These are phyloP conservation scores for Erysiphe neolycopersici DNA, from an alignment of 2,329 filamentous ascomycete genomes.

Conservation along the genomic window DNA sequence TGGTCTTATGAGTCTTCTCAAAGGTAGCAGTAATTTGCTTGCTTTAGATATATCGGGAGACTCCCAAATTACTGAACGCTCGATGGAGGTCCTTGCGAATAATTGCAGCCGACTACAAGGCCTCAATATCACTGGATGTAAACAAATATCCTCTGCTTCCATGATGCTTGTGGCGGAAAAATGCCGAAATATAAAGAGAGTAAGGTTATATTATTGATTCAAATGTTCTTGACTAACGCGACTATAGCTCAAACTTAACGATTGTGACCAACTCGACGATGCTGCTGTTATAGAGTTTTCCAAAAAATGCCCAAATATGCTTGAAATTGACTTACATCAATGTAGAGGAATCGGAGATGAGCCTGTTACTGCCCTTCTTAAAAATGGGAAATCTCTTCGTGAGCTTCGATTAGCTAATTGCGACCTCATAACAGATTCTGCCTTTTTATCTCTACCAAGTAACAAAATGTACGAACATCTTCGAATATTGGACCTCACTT, in stretches of 20 bases:
- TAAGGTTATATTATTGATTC: constrained; percentile 17
- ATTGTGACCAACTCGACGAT: constrained; percentile 65
- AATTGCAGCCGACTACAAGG: constrained; percentile 74
- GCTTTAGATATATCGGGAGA: constrained; percentile 76
- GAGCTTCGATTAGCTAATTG: constrained; percentile 76
- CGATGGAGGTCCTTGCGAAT: constrained; percentile 49
- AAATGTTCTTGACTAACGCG: constrained; percentile 3
- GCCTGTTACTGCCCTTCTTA: constrained; percentile 57
- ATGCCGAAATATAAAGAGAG: constrained; percentile 68
- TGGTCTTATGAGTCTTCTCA: constrained; percentile 54
- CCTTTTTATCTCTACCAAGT: constrained; percentile 53
- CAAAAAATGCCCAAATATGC: constrained; percentile 64
- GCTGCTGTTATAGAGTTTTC: constrained; percentile 65
- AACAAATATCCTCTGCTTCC: constrained; percentile 62
- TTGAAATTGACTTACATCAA: constrained; percentile 86
- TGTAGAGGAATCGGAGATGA: constrained; percentile 59
- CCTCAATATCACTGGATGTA: constrained; percentile 73
- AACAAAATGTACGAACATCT: constrained; percentile 57
- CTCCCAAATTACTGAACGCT: constrained; percentile 53
- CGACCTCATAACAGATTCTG: constrained; percentile 58
- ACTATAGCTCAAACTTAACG: constrained; percentile 67
- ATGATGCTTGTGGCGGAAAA: constrained; percentile 54
- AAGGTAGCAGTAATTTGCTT: constrained; percentile 54
- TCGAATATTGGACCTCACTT: constrained; percentile 80
- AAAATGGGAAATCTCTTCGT: constrained; percentile 56